Evolutionary conservation across 768 basidiomycete genomes (phyloP), one percentile per base, ranked within the genome.

Genomic region (Leccinum obscurum): DNA sequence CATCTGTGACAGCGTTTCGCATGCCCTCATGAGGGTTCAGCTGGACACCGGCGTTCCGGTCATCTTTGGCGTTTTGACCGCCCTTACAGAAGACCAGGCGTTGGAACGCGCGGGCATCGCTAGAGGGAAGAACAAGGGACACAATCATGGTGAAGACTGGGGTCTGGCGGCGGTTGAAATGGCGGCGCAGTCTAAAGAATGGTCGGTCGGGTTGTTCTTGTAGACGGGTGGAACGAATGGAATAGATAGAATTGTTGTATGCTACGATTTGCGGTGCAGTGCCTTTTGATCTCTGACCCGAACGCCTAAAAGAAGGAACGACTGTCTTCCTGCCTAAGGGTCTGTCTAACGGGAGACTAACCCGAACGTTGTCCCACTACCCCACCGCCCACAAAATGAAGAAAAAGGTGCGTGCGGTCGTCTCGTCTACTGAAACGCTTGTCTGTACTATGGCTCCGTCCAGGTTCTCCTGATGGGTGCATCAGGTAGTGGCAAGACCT

Each of bases 91-190:
- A 57, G 92, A 95, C 64, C 97, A 99, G 77, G 97, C 97, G 24
- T 75, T 98, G 68, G 91, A 95, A 68, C 79, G 97, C 61, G 93
- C 97, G n/a, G 97, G 97, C 4, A 75, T 99, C 50, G 92, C 89
- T 20, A 76, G 78, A 58, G 87, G 83, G 13, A 79, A 71, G 55
- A 77, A 81, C 61, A 88, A 88, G 69, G 93, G 93, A 3, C 97
- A 98, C 70, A 98, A 98, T 76, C 96, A 99, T 70, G 96, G 96
- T 17, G 93, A 95, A 74, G 96, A 98, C 66, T 99, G 95, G 95
- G 96, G 90, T n/a, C 71, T 88, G 41, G 95, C 95, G 3, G 96
- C 96, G 3, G 94, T 98, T 6, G 96, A 99, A 72, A 94, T 94
- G 92, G 90, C 86, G 3, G 78, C 78, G 34, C 86, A 85, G 58